Percentiles rank a stretch among this genome's conserved stretches.
Conservation (phyloP, 2,329 filamentous ascomycete genomes). For the Alternaria brassicicola region DNA sequence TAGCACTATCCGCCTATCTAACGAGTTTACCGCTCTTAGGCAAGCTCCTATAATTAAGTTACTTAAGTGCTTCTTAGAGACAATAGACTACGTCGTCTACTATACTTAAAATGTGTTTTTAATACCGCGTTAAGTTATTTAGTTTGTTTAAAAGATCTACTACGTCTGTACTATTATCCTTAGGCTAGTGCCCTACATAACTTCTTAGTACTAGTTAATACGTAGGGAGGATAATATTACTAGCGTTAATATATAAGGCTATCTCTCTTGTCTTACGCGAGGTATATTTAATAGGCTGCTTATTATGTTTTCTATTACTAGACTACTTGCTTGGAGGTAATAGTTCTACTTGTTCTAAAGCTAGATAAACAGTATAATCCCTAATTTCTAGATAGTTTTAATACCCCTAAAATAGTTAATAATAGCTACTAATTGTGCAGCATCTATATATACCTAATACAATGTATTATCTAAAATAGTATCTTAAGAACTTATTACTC, state of each 20-base stretch:
- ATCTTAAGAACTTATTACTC: constrained; percentile 1
- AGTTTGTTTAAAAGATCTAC: constrained; percentile 1
- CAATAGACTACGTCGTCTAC: background rate
- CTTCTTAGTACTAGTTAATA: constrained; percentile 1
- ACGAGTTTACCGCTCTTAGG: background rate
- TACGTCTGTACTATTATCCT: background rate
- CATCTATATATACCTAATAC: background rate
- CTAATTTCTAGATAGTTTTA: background rate
- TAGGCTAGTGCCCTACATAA: background rate
- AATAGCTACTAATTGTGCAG: background rate
- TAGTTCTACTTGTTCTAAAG: background rate
- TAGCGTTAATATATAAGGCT: background rate
- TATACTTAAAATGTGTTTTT: background rate
- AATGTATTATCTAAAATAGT: background rate
- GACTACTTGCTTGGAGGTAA: background rate
- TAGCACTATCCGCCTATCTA: background rate
- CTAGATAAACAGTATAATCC: background rate
- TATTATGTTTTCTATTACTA: background rate
- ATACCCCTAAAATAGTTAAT: background rate
- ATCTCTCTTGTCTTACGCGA: background rate
- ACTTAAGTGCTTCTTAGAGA: background rate
- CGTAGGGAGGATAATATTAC: background rate
- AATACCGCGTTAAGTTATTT: background rate
- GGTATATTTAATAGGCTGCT: background rate
- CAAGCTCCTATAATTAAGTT: background rate